Evolutionary conservation across 2,329 filamentous ascomycete genomes (phyloP).

Genomic region (Arthrinium puccinioides): DNA sequence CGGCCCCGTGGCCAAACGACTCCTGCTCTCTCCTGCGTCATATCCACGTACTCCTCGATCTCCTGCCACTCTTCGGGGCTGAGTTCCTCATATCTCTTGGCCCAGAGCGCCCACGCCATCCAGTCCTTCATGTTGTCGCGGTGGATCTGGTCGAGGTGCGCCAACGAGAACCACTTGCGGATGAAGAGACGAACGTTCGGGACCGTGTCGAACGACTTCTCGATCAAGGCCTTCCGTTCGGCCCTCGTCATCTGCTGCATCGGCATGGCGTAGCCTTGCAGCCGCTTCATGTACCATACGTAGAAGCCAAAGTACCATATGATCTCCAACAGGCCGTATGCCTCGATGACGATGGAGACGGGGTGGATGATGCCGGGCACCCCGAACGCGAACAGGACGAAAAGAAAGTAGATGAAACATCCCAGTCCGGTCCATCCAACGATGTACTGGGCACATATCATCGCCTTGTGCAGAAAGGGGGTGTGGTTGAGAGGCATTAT

Average conservation of each 20-base stretch:
- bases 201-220: slow-evolving; percentile 2
- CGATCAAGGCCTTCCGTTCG: slow-evolving; percentile 7
- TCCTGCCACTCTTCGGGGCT: slow-evolving; percentile 8
- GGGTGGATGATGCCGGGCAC: slow-evolving; percentile 14
- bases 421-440: slow-evolving; percentile 3
- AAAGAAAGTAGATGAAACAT: slow-evolving; percentile 14
- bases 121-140: slow-evolving; percentile 13
- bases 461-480: neutral
- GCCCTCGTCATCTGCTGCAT: slow-evolving; percentile 4
- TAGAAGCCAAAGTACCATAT: slow-evolving; percentile 12
- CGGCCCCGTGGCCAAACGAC: slow-evolving; percentile 6
- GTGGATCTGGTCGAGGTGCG: slow-evolving; percentile 11
- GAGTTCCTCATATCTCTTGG: slow-evolving; percentile 1
- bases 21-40: slow-evolving; percentile 2
- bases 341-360: slow-evolving; percentile 14
- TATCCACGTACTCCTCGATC: slow-evolving; percentile 9
- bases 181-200: slow-evolving; percentile 9
- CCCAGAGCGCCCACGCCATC: slow-evolving; percentile 12
- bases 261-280: slow-evolving; percentile 7
- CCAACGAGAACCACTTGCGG: slow-evolving; percentile 9
- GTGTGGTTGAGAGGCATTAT: slow-evolving; percentile 6
- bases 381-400: slow-evolving; percentile 11
- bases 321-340: slow-evolving; percentile 11
- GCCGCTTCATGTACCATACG: slow-evolving; percentile 9
- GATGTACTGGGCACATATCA: neutral